Base-by-base conservation (phyloP, 371 early-diverging fungal species). In the Saksenaea vasiformis region DNA sequence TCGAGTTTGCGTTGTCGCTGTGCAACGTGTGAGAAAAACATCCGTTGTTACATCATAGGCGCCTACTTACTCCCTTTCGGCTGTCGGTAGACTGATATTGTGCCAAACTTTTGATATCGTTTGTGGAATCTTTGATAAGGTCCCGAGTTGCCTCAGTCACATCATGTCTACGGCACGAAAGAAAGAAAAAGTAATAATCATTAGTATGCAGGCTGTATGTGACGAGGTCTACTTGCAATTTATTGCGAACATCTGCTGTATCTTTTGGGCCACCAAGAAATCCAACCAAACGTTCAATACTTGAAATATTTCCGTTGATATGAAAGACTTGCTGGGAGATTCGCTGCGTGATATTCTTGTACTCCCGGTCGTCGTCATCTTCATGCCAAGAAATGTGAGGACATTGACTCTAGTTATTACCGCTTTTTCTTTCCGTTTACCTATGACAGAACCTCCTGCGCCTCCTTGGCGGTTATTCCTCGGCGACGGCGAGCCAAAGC, bases 61-160 rank as follows among this genome's bases (percentile, higher is more conserved):
- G 54, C 57, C 73, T 31, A 31, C 31, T 62, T 62, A 78, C 83
- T 5, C 65, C 64, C 57, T 67, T 77, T 37, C 62, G 58, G 27
- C 67, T 61, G 51, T 74, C 74, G 2, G 57, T 55, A 14, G 68
- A 62, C 38, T 69, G 71, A 47, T 69, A 80, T 37, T 80, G 82
- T 3, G 90, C 70, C 37, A 92, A 74, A 22, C 58, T 65, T 69
- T 95, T 95, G 63, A 97, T 80, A 53, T 94, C 91, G 7, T 72
- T 67, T 19, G 87, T 89, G 27, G 95, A 92, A 39, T 85, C 85
- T 66, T 91, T 91, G 36, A 95, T 90, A 47, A 93, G 80, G n/a
- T 85, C 88, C 43, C 93, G 80, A 10, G 96, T 96, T 26, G 79
- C 75, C 56, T 95, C 94, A 13, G 93, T 95, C 53, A 93, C 76